Evolutionary conservation across 2,329 filamentous ascomycete species (phyloP).

Genomic region (Cladophialophora exuberans): DNA sequence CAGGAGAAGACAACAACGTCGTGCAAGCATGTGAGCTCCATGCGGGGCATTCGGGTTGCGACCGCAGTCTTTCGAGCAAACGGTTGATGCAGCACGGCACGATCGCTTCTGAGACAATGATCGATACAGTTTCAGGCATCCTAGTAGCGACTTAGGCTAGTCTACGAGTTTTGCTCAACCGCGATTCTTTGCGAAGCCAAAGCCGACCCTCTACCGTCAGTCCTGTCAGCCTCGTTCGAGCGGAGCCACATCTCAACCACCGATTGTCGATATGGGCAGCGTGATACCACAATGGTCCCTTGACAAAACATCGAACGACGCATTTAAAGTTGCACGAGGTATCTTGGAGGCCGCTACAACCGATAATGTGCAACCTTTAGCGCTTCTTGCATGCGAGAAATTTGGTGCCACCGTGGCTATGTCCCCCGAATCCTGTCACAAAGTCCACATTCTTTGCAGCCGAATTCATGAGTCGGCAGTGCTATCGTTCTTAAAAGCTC

Average conservation of each 20-base stretch:
- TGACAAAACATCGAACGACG: background rate
- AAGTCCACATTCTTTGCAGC: constrained; percentile 22
- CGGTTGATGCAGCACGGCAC: too few relatives aligned
- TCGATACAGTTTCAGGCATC: too few relatives aligned
- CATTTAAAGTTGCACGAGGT: constrained; percentile 3
- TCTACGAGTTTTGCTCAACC: too few relatives aligned
- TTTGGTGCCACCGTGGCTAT: constrained; percentile 36
- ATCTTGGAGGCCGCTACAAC: constrained; percentile 40
- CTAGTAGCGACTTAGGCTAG: too few relatives aligned
- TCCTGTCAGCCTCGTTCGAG: background rate
- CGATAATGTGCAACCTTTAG: constrained; percentile 45
- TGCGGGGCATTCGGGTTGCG: too few relatives aligned
- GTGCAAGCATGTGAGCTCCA: too few relatives aligned
- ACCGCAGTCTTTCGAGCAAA: too few relatives aligned
- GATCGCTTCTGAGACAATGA: too few relatives aligned
- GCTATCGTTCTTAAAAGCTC: constrained; percentile 10
- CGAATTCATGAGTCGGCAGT: background rate
- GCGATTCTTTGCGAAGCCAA: too few relatives aligned
- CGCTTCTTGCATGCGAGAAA: constrained; percentile 36
- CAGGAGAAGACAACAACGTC: too few relatives aligned
- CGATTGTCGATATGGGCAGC: constrained; percentile 33
- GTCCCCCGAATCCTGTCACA: constrained; percentile 25
- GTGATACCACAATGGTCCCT: constrained; percentile 4
- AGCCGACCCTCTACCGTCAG: too few relatives aligned
- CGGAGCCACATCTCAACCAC: background rate